Percentiles rank a stretch among this genome's conserved stretches.
Evolutionary conservation across 768 basidiomycete species (phyloP).

Genomic region (Hydnomerulius pinastri): DNA sequence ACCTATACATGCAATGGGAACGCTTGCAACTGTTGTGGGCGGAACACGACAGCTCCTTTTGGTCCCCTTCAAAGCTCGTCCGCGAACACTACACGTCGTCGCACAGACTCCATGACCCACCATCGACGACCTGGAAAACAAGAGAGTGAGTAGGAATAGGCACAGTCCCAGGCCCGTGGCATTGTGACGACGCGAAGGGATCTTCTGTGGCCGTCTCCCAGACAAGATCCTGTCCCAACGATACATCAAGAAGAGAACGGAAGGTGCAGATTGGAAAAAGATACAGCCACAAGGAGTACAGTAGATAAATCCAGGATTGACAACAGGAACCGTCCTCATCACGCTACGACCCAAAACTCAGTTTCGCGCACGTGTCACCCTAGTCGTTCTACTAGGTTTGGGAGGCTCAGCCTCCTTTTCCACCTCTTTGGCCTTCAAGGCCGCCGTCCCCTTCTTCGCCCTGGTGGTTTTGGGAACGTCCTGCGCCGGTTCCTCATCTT

Average conservation of each 20-base stretch:
- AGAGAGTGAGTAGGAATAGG: too few species aligned
- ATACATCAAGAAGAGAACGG: not conserved
- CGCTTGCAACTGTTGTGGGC: too few species aligned
- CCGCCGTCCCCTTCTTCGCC: not conserved
- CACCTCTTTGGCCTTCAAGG: not conserved
- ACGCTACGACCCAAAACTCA: not conserved
- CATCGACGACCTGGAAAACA: too few species aligned
- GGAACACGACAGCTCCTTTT: too few species aligned
- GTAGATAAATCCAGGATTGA: not conserved
- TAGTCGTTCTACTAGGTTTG: conserved; percentile 5
- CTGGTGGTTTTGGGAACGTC: not conserved
- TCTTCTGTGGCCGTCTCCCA: too few species aligned
- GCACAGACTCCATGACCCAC: too few species aligned
- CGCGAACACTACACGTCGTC: too few species aligned
- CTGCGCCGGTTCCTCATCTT: conserved; percentile 6
- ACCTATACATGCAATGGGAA: too few species aligned
- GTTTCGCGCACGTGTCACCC: conserved; percentile 3
- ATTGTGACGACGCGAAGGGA: too few species aligned
- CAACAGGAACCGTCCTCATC: not conserved
- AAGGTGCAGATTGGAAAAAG: not conserved
- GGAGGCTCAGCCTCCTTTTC: conserved; percentile 7
- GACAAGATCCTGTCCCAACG: not conserved
- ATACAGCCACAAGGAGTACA: not conserved
- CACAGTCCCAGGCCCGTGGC: too few species aligned
- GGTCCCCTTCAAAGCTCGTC: too few species aligned